Evolutionary conservation across 257 asterid species (phyloP).

Genomic region (Nyctanthes arbortristis): DNA sequence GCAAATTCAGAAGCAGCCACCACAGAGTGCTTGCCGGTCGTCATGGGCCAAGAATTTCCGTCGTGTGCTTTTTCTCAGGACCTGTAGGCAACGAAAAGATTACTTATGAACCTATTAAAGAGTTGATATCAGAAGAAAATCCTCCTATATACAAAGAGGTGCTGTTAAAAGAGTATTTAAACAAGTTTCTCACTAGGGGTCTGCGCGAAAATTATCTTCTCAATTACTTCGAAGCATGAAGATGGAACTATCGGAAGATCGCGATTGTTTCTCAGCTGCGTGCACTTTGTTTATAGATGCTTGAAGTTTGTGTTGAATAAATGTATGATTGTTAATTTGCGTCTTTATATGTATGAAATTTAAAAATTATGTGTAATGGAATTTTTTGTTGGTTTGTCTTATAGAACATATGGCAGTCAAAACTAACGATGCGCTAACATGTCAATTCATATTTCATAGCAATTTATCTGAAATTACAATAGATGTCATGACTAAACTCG

Average conservation of each 20-base stretch:
- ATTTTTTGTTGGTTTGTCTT: too few species aligned
- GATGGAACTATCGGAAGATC: not conserved
- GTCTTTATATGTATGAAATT: too few species aligned
- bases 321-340: too few species aligned
- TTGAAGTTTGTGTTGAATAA: not conserved
- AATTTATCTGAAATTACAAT: too few species aligned
- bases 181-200: slow-evolving; percentile 25
- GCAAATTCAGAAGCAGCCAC: slow-evolving; percentile 35
- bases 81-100: slow-evolving; percentile 5
- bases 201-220: slow-evolving; percentile 33
- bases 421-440: too few species aligned
- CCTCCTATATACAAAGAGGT: slow-evolving; percentile 42
- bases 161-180: slow-evolving; percentile 27
- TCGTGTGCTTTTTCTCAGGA: slow-evolving; percentile 40
- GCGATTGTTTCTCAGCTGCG: not conserved
- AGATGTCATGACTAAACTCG: too few species aligned
- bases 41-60: slow-evolving; percentile 51
- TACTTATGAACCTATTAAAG: slow-evolving; percentile 45
- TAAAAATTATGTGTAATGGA: too few species aligned
- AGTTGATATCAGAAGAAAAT: slow-evolving; percentile 44
- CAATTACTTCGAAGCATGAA: slow-evolving; percentile 35
- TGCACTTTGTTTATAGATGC: not conserved
- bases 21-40: slow-evolving; percentile 43
- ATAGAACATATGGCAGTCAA: too few species aligned
- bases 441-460: too few species aligned